phyloP scores from a whole-genome alignment of 495 filamentous ascomycete genomes.

The Clohesyomyces aquaticus region DNA sequence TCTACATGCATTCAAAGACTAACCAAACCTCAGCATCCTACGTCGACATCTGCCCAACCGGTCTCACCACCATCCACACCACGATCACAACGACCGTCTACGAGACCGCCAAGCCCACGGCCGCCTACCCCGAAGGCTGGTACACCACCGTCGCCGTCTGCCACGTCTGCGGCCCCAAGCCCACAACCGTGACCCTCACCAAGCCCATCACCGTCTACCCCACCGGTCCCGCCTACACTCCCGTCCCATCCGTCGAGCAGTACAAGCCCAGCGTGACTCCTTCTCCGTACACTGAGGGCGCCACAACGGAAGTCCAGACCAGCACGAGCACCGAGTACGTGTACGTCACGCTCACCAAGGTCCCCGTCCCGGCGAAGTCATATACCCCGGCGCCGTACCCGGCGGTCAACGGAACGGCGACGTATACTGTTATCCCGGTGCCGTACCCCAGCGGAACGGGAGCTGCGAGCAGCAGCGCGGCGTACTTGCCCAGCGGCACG shows the following conservation, averaged over 20 bases:
- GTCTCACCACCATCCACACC: conserved; percentile 17
- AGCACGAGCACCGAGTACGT: conserved; percentile 1
- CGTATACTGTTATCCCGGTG: background rate
- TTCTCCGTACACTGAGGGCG: background rate
- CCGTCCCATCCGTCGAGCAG: background rate
- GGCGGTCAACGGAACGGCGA: conserved; percentile 4
- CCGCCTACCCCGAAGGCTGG: conserved; percentile 29
- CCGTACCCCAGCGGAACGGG: background rate
- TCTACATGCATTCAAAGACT: background rate
- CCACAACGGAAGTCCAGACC: background rate
- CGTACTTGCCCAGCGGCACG: background rate
- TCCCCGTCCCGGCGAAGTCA: background rate
- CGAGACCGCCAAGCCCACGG: conserved; percentile 9
- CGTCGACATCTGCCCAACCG: conserved; percentile 34
- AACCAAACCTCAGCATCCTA: conserved; percentile 9
- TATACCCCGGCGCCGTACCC: background rate
- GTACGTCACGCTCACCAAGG: conserved; percentile 6
- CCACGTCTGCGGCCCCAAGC: conserved; percentile 24
- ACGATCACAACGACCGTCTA: conserved; percentile 28
- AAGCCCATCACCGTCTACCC: conserved; percentile 22
- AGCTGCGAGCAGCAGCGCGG: background rate
- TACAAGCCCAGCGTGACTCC: background rate
- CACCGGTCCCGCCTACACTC: background rate
- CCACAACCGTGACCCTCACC: conserved; percentile 36
- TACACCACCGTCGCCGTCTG: conserved; percentile 30